Evolutionary conservation across 345 rosid species (phyloP).

Genomic region (Eucalyptus pauciflora): DNA sequence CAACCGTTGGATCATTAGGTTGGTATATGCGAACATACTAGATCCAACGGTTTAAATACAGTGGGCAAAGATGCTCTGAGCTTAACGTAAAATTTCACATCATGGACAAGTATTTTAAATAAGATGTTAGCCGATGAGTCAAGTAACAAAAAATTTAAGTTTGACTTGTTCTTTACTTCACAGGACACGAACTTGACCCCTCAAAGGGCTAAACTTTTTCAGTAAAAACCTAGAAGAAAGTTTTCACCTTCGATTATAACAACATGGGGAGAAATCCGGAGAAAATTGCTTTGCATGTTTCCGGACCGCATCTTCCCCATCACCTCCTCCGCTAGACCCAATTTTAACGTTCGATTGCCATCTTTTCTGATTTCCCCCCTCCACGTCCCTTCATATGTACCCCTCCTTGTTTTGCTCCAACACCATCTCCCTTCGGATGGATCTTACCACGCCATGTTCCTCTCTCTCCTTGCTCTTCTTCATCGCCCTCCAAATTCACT

Average conservation of each 20-base stretch:
- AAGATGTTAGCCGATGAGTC: not conserved
- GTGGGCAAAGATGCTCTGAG: not conserved
- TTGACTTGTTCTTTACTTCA: not conserved
- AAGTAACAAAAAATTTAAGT: not conserved
- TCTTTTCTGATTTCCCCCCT: too few species aligned
- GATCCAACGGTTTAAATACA: not conserved
- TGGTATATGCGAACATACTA: accelerated
- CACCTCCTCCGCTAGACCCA: not conserved
- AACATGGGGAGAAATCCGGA: too few species aligned
- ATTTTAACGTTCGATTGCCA: too few species aligned
- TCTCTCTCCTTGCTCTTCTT: too few species aligned
- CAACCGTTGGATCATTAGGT: not conserved
- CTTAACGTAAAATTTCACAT: not conserved
- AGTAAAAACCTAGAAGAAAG: accelerated
- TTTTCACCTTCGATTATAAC: too few species aligned
- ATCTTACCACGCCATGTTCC: too few species aligned
- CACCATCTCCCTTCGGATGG: too few species aligned
- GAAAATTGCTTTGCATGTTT: too few species aligned
- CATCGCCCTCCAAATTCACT: too few species aligned
- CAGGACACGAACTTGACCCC: not conserved
- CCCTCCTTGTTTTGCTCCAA: too few species aligned
- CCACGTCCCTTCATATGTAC: not conserved
- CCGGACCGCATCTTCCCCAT: not conserved
- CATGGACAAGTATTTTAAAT: not conserved
- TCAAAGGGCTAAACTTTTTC: not conserved